Percentiles rank a stretch among this genome's conserved stretches.
Evolutionary conservation across 2,329 filamentous ascomycete genomes (phyloP).

Genomic region (Hymenoscyphus salicellus): DNA sequence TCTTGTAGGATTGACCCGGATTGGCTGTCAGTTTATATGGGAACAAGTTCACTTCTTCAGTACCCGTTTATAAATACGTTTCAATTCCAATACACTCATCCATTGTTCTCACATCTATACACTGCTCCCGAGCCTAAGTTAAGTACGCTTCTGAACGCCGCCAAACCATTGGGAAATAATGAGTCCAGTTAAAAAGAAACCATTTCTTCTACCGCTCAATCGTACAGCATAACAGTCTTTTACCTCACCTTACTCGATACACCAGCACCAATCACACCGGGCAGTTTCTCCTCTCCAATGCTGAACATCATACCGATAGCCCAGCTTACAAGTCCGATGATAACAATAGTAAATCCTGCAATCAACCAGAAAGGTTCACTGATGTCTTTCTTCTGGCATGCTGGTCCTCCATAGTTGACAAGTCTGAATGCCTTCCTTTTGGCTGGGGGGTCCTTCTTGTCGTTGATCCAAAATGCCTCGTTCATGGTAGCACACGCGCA

Average conservation of each 20-base stretch:
- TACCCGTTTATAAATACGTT: background rate
- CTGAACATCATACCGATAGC: constrained; percentile 75
- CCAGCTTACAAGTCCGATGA: constrained; percentile 66
- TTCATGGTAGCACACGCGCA: constrained; percentile 70
- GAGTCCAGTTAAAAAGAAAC: constrained; percentile 7
- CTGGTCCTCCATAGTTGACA: constrained; percentile 76
- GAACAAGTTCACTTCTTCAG: too few relatives aligned
- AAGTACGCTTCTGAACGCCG: constrained; percentile 32
- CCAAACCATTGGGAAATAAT: constrained; percentile 14
- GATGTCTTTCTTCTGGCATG: constrained; percentile 89
- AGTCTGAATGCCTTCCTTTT: constrained; percentile 50
- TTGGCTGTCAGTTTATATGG: too few relatives aligned
- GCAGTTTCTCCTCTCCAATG: constrained; percentile 83
- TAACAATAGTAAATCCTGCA: constrained; percentile 66
- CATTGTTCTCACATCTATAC: constrained; percentile 23
- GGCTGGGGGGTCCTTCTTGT: constrained; percentile 39
- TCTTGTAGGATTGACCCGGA: too few relatives aligned
- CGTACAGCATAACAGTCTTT: constrained; percentile 22
- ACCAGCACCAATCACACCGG: constrained; percentile 93
- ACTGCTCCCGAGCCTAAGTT: constrained; percentile 20
- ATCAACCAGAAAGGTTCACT: constrained; percentile 88
- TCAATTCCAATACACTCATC: background rate
- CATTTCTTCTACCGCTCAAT: constrained; percentile 19
- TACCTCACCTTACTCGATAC: constrained; percentile 64
- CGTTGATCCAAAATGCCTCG: constrained; percentile 18